These are phyloP conservation scores for Leucosporidium creatinivorum DNA, from an alignment of 768 basidiomycete genomes.

Conservation along the genomic window DNA sequence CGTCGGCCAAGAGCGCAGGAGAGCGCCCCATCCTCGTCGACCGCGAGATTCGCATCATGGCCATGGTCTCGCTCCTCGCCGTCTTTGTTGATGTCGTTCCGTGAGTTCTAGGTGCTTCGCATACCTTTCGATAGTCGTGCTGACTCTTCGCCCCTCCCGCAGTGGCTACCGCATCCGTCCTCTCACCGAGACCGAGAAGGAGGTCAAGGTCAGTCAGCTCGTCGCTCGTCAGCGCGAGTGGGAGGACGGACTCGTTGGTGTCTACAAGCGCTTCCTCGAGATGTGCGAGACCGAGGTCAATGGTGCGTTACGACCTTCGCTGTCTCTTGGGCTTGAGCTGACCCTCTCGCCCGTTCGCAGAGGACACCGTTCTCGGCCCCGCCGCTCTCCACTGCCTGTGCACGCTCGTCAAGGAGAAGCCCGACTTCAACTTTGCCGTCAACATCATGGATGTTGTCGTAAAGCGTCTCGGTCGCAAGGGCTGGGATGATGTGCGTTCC, in stretches of 20 bases:
- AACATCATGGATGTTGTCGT: slow-evolving; percentile 87
- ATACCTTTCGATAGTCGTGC: too few relatives aligned
- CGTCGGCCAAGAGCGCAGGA: slow-evolving; percentile 57
- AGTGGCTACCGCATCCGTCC: slow-evolving; percentile 82
- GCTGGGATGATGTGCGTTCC: slow-evolving; percentile 76
- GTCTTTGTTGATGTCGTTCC: slow-evolving; percentile 96
- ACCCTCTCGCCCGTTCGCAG: slow-evolving; percentile 24
- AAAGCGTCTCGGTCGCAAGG: slow-evolving; percentile 68
- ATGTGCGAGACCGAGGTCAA: slow-evolving; percentile 79
- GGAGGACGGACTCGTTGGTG: slow-evolving; percentile 83
- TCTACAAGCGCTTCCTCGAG: slow-evolving; percentile 83
- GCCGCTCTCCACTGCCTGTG: slow-evolving; percentile 79
- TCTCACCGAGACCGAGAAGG: slow-evolving; percentile 80
- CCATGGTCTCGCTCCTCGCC: slow-evolving; percentile 80
- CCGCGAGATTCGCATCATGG: slow-evolving; percentile 70
- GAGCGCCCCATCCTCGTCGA: slow-evolving; percentile 59
- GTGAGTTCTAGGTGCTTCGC: slow-evolving; percentile 23
- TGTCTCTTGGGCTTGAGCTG: neutral
- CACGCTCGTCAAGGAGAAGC: slow-evolving; percentile 67
- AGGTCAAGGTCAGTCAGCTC: slow-evolving; percentile 89
- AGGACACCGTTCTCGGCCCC: slow-evolving; percentile 45
- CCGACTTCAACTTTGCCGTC: slow-evolving; percentile 93
- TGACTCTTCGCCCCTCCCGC: neutral
- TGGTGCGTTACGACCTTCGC: slow-evolving; percentile 48
- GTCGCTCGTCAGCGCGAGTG: slow-evolving; percentile 83